These are phyloP conservation scores for Hemileccinum impolitum DNA, from an alignment of 768 basidiomycete species.

Conservation along the genomic window DNA sequence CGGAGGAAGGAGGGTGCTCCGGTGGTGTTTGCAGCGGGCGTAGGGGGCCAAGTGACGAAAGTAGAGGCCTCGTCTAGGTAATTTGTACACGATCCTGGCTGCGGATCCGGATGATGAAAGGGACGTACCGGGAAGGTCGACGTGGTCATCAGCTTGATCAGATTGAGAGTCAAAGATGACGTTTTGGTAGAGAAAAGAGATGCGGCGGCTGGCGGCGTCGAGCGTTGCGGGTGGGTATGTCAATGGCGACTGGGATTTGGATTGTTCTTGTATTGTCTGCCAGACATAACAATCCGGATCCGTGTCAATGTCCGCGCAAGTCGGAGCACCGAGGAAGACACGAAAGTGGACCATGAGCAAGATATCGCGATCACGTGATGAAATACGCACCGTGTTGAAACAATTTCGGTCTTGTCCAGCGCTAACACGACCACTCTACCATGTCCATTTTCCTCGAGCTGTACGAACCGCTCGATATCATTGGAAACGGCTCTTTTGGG, in stretches of 20 bases:
- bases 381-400: slow-evolving; percentile 20
- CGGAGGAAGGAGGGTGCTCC: slow-evolving; percentile 25
- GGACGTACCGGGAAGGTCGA: slow-evolving; percentile 13
- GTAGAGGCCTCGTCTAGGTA: slow-evolving; percentile 42
- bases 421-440: not conserved
- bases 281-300: slow-evolving; percentile 41
- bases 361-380: slow-evolving; percentile 29
- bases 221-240: slow-evolving; percentile 50
- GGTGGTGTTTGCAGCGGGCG: slow-evolving; percentile 27
- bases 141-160: slow-evolving; percentile 20
- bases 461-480: slow-evolving; percentile 87
- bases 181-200: slow-evolving; percentile 69
- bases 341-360: slow-evolving; percentile 35
- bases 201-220: slow-evolving; percentile 63
- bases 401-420: slow-evolving; percentile 22
- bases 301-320: slow-evolving; percentile 31
- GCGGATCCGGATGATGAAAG: slow-evolving; percentile 5
- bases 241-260: slow-evolving; percentile 9
- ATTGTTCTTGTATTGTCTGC: slow-evolving; percentile 38
- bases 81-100: not conserved
- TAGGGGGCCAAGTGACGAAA: slow-evolving; percentile 58
- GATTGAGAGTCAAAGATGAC: slow-evolving; percentile 54
- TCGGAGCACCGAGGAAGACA: slow-evolving; percentile 52
- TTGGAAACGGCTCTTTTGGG: slow-evolving; percentile 97
- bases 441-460: slow-evolving; percentile 55